These are phyloP conservation scores for Annulohypoxylon truncatum DNA, from an alignment of 2,329 filamentous ascomycete genomes.

Conservation along the genomic window DNA sequence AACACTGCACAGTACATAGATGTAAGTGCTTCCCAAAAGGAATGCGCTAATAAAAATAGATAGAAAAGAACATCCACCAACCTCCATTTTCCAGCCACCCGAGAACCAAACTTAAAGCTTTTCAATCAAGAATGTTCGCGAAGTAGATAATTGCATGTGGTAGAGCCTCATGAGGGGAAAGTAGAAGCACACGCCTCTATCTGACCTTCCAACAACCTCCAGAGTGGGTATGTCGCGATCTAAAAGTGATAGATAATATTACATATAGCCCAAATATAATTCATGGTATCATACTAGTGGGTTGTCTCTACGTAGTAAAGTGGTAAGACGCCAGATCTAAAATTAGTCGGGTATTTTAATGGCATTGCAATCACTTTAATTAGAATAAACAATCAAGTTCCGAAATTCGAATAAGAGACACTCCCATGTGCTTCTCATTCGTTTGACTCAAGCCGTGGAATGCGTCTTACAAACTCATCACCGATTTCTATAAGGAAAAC, in stretches of 20 bases:
- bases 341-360: not conserved
- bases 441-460: not conserved
- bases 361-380: not conserved
- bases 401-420: not conserved
- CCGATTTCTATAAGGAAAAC: not conserved
- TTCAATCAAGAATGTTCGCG: not conserved
- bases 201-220: not conserved
- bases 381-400: not conserved
- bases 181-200: constrained; percentile 12
- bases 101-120: not conserved
- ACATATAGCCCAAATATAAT: not conserved
- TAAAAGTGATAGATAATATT: constrained; percentile 5
- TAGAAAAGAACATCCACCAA: not conserved
- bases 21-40: constrained; percentile 5
- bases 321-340: not conserved
- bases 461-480: not conserved
- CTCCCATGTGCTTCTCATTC: not conserved
- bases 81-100: constrained; percentile 6
- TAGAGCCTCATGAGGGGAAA: constrained; percentile 2
- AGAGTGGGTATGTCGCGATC: constrained; percentile 5
- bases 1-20: constrained; percentile 14
- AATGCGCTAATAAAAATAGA: constrained; percentile 28
- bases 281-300: not conserved
- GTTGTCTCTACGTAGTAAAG: not conserved
- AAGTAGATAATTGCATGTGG: not conserved